Percentiles rank a stretch among this genome's conserved stretches.
phyloP scores from a whole-genome alignment of 2,329 filamentous ascomycete genomes.

The Pyrenochaeta sp. region DNA sequence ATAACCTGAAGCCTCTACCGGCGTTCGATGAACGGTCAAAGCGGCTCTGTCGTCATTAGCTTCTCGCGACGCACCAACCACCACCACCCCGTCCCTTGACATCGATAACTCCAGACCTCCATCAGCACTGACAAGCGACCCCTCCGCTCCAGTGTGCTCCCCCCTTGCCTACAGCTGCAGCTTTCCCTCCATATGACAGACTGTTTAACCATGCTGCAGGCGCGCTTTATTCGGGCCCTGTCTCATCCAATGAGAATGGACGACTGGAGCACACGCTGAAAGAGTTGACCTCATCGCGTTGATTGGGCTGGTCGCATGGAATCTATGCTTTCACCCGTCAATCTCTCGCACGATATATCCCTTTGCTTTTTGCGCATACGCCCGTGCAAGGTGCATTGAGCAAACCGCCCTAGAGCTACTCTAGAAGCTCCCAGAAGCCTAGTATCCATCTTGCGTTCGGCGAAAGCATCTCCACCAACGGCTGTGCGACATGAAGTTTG shows the following conservation, averaged over 20 bases:
- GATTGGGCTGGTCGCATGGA: slow-evolving; percentile 28
- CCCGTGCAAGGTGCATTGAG: slow-evolving; percentile 11
- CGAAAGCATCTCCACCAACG: slow-evolving; percentile 1
- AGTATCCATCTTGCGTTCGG: slow-evolving; percentile 1
- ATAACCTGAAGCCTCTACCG: slow-evolving; percentile 9
- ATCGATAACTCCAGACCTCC: slow-evolving; percentile 10
- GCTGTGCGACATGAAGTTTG: slow-evolving; percentile 55
- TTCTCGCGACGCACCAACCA: slow-evolving; percentile 26
- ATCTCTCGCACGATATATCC: slow-evolving; percentile 18
- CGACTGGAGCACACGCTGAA: slow-evolving; percentile 33
- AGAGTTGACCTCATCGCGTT: slow-evolving; percentile 28
- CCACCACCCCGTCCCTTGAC: slow-evolving; percentile 12
- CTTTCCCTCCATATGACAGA: slow-evolving; percentile 37
- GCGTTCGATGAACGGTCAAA: slow-evolving; percentile 1
- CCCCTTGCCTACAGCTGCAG: slow-evolving; percentile 36
- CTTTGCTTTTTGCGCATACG: slow-evolving; percentile 21
- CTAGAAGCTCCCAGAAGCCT: not conserved
- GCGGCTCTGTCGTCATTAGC: slow-evolving; percentile 21
- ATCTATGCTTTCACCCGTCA: slow-evolving; percentile 14
- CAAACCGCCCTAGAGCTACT: not conserved
- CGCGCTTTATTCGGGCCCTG: slow-evolving; percentile 29
- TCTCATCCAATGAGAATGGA: slow-evolving; percentile 45
- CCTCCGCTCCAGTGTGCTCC: slow-evolving; percentile 39
- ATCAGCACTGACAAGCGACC: slow-evolving; percentile 30
- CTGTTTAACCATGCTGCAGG: slow-evolving; percentile 47